Evolutionary conservation across 164 flowering plant species (phyloP), one percentile per base, ranked within the genome.

Genomic region (Euptelea pleiosperma): DNA sequence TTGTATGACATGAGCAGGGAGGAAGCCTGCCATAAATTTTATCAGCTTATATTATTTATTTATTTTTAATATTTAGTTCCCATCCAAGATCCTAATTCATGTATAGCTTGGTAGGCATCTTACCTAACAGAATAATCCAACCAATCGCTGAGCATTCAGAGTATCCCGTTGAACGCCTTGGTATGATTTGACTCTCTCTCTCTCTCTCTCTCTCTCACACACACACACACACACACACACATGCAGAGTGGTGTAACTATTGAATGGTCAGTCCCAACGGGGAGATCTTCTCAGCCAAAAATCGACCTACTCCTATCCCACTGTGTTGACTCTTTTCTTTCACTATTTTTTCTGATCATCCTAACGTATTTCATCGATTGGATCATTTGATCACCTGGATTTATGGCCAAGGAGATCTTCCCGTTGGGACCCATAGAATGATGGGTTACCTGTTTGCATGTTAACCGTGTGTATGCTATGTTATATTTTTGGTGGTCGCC

Each of bases 81-180:
- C 46, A 37, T 12, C 21, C 28, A n/a, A 30, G 15, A 44, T 59
- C 49, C 37, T 47, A 15, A 15, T 62, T 41, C 52, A 21, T 62
- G 10, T 70, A 18, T 53, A 94, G 99, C 59, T 59, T 94, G 79
- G 89, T 91, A 33, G 87, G 91, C 60, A 87, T 94, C 69, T 77
- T 91, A 56, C 99, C 99, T 22, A 94, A 91, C 78, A 79, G 77
- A 78, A 74, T 94, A 50, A 84, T 94, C 58, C 97, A 88, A 69
- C 97, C 99, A 30, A 75, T 94, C 55, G 96, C 90, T 4, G 97
- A 86, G 74, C 99, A 94, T 73, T 90, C 99, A 47, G 99, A 91
- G 33, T 82, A 75, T 60, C 93, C 97, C 21, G 79, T 94, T 62
- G 97, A 94, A 66, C 71, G 96, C 64, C 96, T 94, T 65, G 97